Base-by-base conservation (phyloP, 441 rosid genomes). In the Populus tomentosa region DNA sequence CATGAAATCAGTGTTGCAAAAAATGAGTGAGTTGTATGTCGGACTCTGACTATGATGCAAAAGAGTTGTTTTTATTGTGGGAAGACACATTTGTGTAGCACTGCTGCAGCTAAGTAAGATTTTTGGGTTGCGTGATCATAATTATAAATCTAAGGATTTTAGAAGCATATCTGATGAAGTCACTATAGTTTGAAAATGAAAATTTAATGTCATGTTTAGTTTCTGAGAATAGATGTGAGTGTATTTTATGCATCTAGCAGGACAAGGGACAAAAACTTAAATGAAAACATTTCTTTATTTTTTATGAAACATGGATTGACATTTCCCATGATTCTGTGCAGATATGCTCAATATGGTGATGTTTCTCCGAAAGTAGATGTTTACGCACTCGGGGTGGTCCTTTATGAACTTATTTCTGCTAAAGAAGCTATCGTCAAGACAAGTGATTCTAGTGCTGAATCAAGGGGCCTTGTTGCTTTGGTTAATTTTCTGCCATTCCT, bases 361-460 rank as follows among this genome's bases (percentile, higher is more conserved):
- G 95, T 94, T 70, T 94, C 99, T 78, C 87, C 98, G 3, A 96
- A 96, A 78, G 88, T 91, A 14, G 99, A 96, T 86, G 98, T 96
- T 18, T 96, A 87, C 62, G 99, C 99, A n/a, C 90, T 94, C 70
- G 99, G 99, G 62, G 99, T 96, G 71, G 98, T 96, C 46, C 97
- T 96, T 10, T 96, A 89, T 42, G 99, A 96, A 76, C 94, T 96
- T 79, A 90, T 96, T 30, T 94, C 99, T 20, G 99, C 97, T 2
- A 96, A 94, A 82, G 92, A 86, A 35, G 98, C 98, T 30, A 88
- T 94, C 21, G 94, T 94, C 77, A 96, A 86, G 87, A 18, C 63
- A 14, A 87, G 73, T 28, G 88, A 77, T 67, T 71, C 90, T 23
- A 18, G 20, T 71, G 76, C 91, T 69, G 97, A 92, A 75, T 83